These are phyloP conservation scores for Rhizoclosmatium sp. DNA, from an alignment of 192 early-diverging fungal species.

Conservation along the genomic window DNA sequence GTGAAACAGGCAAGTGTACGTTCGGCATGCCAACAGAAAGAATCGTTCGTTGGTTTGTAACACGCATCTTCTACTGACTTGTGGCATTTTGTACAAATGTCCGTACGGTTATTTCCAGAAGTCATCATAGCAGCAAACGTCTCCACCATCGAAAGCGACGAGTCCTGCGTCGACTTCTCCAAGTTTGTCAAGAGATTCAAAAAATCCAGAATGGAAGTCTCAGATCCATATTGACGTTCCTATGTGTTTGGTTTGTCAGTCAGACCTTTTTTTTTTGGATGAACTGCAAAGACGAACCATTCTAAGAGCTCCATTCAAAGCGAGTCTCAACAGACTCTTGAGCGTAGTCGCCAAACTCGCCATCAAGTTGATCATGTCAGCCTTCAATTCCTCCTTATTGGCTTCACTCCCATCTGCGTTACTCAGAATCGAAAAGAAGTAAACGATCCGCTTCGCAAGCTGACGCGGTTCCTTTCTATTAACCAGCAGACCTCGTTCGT, in stretches of 20 bases:
- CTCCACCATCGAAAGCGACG: conserved; percentile 39
- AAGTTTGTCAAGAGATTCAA: conserved; percentile 71
- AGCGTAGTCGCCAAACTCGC: conserved; percentile 91
- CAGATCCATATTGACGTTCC: conserved; percentile 67
- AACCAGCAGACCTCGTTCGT: conserved; percentile 62
- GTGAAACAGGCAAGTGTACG: conserved; percentile 67
- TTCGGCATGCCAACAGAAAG: conserved; percentile 69
- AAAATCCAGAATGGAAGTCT: conserved; percentile 68
- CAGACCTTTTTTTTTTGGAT: background rate
- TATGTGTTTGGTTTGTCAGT: conserved; percentile 26
- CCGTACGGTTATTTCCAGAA: conserved; percentile 66
- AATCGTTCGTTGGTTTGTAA: conserved; percentile 58
- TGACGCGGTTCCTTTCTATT: conserved; percentile 87
- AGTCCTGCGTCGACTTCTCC: conserved; percentile 67
- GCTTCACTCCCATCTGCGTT: conserved; percentile 53
- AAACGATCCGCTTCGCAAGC: conserved; percentile 93
- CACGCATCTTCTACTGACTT: conserved; percentile 89
- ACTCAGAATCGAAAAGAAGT: conserved; percentile 91
- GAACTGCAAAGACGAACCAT: conserved; percentile 53
- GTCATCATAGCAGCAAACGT: conserved; percentile 59
- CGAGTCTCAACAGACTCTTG: conserved; percentile 89
- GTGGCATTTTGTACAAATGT: conserved; percentile 82
- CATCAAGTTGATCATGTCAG: conserved; percentile 88
- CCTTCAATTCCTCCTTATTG: conserved; percentile 58
- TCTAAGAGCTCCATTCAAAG: conserved; percentile 86